phyloP scores from a whole-genome alignment of 148 eudicot species.

The Mesembryanthemum crystallinum region DNA sequence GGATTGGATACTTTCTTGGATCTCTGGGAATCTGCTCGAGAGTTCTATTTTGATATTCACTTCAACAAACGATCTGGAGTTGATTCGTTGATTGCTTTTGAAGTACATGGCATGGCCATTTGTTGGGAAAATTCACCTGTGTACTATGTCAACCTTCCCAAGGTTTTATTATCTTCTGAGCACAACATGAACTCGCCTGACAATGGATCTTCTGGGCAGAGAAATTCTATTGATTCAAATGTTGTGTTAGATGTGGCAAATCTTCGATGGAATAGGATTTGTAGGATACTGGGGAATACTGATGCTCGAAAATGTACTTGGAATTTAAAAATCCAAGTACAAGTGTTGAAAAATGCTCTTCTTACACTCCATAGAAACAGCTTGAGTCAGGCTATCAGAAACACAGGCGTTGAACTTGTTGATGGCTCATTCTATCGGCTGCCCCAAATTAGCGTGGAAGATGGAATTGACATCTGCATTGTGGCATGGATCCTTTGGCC shows the following conservation, averaged over 20 bases:
- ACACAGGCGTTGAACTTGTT: slow-evolving; percentile 48
- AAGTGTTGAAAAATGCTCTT: slow-evolving; percentile 72
- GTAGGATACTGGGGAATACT: slow-evolving; percentile 47
- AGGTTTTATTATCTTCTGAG: slow-evolving; percentile 55
- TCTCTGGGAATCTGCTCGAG: slow-evolving; percentile 65
- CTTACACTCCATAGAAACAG: slow-evolving; percentile 59
- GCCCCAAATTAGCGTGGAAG: slow-evolving; percentile 41
- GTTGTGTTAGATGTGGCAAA: slow-evolving; percentile 44
- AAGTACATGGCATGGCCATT: slow-evolving; percentile 81
- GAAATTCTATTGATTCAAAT: slow-evolving; percentile 32
- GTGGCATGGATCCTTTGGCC: slow-evolving; percentile 98
- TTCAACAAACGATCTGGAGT: slow-evolving; percentile 66
- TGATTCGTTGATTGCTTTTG: slow-evolving; percentile 52
- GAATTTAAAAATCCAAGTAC: slow-evolving; percentile 79
- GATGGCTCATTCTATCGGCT: slow-evolving; percentile 61
- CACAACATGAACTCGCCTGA: slow-evolving; percentile 23
- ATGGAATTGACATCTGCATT: slow-evolving; percentile 64
- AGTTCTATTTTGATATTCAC: slow-evolving; percentile 83
- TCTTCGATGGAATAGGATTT: slow-evolving; percentile 68
- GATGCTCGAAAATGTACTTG: slow-evolving; percentile 66
- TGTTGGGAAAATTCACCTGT: slow-evolving; percentile 92
- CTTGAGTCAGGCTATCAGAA: slow-evolving; percentile 46
- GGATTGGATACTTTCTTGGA: slow-evolving; percentile 77
- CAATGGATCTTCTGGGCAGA: slow-evolving; percentile 29
- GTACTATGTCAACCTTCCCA: slow-evolving; percentile 75